Base-by-base conservation (phyloP, 2,329 filamentous ascomycete genomes). In the Epichloe coenophiala region DNA sequence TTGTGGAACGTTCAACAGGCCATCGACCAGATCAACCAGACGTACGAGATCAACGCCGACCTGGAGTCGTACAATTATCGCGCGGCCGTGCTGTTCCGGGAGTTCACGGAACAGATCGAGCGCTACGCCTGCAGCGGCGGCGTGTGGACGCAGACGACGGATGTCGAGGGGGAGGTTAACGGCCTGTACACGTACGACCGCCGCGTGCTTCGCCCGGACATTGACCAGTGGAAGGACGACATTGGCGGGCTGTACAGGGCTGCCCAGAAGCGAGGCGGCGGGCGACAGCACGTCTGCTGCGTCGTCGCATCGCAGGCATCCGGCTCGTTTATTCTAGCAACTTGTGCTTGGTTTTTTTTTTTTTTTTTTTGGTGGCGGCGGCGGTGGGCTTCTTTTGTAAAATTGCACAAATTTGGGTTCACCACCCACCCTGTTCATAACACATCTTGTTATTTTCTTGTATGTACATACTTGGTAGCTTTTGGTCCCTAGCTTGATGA, bases 121-220 rank as follows among this genome's bases (percentile, higher is more conserved):
- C 65, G 65, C 11, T 86, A 72, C 51, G 71, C 77, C 0, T 87
- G 84, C 65, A 83, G 77, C 36, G 83, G 78, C 0, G 84, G 76
- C 11, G 75, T 87, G 0, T 87, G 81, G 75, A 87, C 84, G 1
- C 83, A 87, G 68, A 87, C 83, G 0, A 84, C 80, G 0, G 84
- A 87, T 57, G 83, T 87, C 0, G 83, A 87, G 61, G 83, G 83
- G 5, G 84, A 87, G 61, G 80, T 87, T 7, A 88, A 87, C 56
- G 84, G 84, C 0, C 67, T 88, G 51, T 62, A 85, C 56, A 85
- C 82, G 0, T 85, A 85, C 57, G 83, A 87, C 61, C 75, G 83
- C 1, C 70, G 81, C 0, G 52, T 83, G 0, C 61, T 82, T 37
- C 69, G 83, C 1, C 74, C 77, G 4, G 68, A 86, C 52, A 65